Evolutionary conservation across 2,329 filamentous ascomycete species (phyloP), one percentile per base, ranked within the genome.

Genomic region (Talaromyces sp.): DNA sequence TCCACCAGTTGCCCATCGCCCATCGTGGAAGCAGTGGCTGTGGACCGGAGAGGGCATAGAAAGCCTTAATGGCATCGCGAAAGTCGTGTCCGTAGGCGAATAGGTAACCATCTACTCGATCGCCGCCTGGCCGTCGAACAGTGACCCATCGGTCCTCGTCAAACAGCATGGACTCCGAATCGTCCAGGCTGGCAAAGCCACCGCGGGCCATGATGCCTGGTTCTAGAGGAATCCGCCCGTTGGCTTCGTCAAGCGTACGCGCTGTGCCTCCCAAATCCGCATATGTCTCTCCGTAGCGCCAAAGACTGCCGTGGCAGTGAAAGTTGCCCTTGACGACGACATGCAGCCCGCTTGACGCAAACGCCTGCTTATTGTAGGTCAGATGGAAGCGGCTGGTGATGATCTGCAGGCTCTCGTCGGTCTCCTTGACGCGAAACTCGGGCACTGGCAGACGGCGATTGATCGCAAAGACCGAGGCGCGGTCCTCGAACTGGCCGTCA

Each of bases 1-100:
- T 85, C 86, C 86, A 88, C 86, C 86, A 89, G 65, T 88, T 88
- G 0, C 86, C 85, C 42, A 88, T 73, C 0, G 83, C 78, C 77
- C 82, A 87, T 14, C 85, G 76, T 0, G 85, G 85, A 0, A 87
- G 69, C 9, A 81, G 61, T 3, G 85, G 85, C 65, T 86, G 83
- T 23, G 75, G 76, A 2, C 85, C 85, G 1, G 84, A 86, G 12
- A 88, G 70, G 1, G 77, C 75, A 68, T 85, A 87, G 40, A 85
- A 81, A 0, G 81, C 79, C 61, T 78, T 78, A 58, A 87, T 79
- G 16, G 84, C 84, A 4, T 73, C 80, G 57, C 77, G 76, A 66
- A 83, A 87, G 65, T 87, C 82, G 61, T 78, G 79, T 1, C 85
- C 85, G 65, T 86, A 87, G 51, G 78, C 76, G 71, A 87, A 87